Conservation (phyloP, 257 asterid species). For the Eucommia ulmoides region DNA sequence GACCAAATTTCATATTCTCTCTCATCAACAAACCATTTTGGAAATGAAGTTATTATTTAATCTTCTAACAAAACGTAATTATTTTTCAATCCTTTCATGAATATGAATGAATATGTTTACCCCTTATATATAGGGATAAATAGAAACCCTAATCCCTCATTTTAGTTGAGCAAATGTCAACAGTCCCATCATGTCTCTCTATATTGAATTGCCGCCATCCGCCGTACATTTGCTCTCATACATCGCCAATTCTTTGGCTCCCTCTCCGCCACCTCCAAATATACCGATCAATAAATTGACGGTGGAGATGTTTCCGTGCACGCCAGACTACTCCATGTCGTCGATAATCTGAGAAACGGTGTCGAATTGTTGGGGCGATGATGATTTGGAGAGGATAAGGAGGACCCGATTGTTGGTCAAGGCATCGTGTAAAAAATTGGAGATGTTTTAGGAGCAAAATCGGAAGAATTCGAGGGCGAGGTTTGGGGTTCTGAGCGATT, state of each 20-base stretch:
- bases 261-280: conserved; percentile 17
- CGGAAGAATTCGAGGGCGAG: conserved; percentile 65
- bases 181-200: no score
- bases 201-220: no score
- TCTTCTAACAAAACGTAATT: no score
- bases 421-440: conserved; percentile 62
- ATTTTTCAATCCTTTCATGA: no score
- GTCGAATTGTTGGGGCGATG: conserved; percentile 34
- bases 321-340: conserved; percentile 23
- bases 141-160: no score
- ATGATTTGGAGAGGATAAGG: conserved; percentile 48
- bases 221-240: no score
- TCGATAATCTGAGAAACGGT: conserved; percentile 31
- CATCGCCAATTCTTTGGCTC: conserved; percentile 46
- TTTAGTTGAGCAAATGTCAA: no score
- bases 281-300: conserved; percentile 65
- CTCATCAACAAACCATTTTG: no score
- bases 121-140: no score
- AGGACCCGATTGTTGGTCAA: conserved; percentile 71
- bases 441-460: conserved; percentile 51
- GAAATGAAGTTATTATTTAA: no score
- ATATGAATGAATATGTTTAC: no score
- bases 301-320: conserved; percentile 66
- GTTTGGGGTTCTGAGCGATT: conserved; percentile 53
- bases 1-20: no score